Evolutionary conservation across 2,329 filamentous ascomycete genomes (phyloP), one percentile per base, ranked within the genome.

Genomic region (Ophiosphaerella korrae): DNA sequence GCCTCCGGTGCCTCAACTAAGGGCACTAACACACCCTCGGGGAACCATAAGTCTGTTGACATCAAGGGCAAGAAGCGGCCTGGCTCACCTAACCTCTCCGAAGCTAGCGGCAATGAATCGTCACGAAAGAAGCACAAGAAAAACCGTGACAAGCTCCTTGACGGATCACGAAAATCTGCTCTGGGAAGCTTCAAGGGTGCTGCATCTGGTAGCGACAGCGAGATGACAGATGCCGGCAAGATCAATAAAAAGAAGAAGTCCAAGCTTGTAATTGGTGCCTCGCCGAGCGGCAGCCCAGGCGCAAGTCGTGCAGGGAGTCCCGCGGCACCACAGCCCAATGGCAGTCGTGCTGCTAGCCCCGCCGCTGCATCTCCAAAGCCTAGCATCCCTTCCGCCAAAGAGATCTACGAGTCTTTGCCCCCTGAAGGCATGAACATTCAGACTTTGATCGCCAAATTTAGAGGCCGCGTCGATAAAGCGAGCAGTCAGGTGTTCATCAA

Each of bases 71-170:
- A 93, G 45, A 97, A 97, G 77, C 87, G 93, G 26, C 83, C 90
- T 29, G 91, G 92, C 14, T 96, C 92, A 13, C 91, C 92, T 3
- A 88, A 92, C 58, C 81, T 89, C 29, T 97, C 92, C 2, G 93
- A 97, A 70, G 91, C 91, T 8, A 96, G 91, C 70, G 93, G 91
- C 45, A 95, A 92, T 62, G 93, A 97, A 71, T 93, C 90, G 0
- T 85, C 87, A 21, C 88, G 88, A 59, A 90, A 90, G 77, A 66
- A 64, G 50, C 70, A 74, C 32, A 78, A 77, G 63, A 76, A 77
- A 63, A 68, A 68, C 37, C 67, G 66, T 46, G 60, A 59, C 21
- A 66, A 62, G 46, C 58, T 68, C 16, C 42, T 48, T 23, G 62
- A 70, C 37, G 61, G 60, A 18, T 63, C 63, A 14, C 64, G 63